Base-by-base conservation (phyloP, 2,329 filamentous ascomycete genomes). In the Stachybotrys chartarum region DNA sequence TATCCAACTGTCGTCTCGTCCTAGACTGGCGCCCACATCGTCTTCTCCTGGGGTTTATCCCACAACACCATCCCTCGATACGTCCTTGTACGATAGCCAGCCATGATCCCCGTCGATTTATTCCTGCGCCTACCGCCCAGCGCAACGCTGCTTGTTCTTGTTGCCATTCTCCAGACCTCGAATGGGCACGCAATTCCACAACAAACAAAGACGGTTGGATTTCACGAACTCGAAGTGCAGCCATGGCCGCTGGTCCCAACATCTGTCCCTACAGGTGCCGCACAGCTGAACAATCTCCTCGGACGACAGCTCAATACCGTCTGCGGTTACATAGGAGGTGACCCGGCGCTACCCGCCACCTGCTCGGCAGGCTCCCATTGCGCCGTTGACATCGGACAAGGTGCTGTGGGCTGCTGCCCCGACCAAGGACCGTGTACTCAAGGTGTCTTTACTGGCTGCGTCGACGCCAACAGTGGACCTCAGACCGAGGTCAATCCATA, bases 361-460 rank as follows among this genome's bases (percentile, higher is more conserved):
- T 85, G 82, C 63, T 76, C 73, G 31, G 73, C 75, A 0, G 82
- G 81, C 39, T 83, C 80, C 44, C 80, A 84, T 65, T 85, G 82
- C 63, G 82, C 80, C 30, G 68, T 80, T 48, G 80, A 83, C 58
- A 66, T 71, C 18, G 68, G 71, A 17, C 72, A 78, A 55, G 72
- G 74, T 31, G 75, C 75, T n/a, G 70, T 83, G 35, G 80, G 80
- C 50, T 83, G 80, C 63, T 85, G 82, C 62, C 80, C 81, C 1
- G 72, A 84, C 60, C 65, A 66, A 14, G 74, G 69, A 3, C 62
- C 74, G 7, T 85, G 82, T 65, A 79, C 77, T 1, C 70, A 73
- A 4, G 82, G 82, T 54, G 76, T 85, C 45, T 85, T 76, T 64
- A 85, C 81, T 3, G 75, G 72, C 45, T 85, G 82, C 57, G 78